Evolutionary conservation across 208 protist species (phyloP).

Genomic region (Leishmania martiniquensis): DNA sequence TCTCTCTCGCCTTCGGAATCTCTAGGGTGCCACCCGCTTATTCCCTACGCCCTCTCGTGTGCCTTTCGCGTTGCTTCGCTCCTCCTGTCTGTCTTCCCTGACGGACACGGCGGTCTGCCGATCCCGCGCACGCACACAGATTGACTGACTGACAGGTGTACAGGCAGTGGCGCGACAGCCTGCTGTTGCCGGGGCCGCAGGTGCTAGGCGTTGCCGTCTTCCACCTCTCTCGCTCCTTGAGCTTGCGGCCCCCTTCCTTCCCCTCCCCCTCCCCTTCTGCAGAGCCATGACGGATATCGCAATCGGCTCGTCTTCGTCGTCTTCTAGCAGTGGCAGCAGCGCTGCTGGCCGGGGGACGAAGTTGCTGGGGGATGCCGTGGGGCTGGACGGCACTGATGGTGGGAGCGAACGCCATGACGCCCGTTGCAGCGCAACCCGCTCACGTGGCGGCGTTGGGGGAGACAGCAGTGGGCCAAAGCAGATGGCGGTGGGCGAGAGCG

Average conservation of each 20-base stretch:
- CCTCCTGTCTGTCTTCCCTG: background rate
- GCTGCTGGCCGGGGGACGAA: background rate
- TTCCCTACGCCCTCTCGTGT: background rate
- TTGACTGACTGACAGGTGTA: background rate
- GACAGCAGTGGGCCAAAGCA: background rate
- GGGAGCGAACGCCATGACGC: background rate
- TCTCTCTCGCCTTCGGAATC: background rate
- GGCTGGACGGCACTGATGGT: background rate
- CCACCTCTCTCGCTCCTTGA: background rate
- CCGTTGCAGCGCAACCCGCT: background rate
- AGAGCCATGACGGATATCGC: slow-evolving; percentile 23
- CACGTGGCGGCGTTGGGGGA: background rate
- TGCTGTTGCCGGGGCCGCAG: background rate
- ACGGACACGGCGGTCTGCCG: background rate
- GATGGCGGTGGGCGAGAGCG: background rate
- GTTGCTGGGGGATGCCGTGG: background rate
- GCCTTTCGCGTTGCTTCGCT: background rate
- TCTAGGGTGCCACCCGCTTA: background rate
- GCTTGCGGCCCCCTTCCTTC: background rate
- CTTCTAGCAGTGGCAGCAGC: background rate
- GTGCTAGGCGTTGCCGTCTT: background rate
- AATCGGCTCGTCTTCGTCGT: slow-evolving; percentile 28
- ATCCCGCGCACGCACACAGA: background rate
- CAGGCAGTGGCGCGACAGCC: background rate
- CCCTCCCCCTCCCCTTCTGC: background rate